A percentile compares a stretch with the other conserved stretches of the same genome.
Conservation (phyloP, 2,329 filamentous ascomycete genomes). For the Colletotrichum musicola region DNA sequence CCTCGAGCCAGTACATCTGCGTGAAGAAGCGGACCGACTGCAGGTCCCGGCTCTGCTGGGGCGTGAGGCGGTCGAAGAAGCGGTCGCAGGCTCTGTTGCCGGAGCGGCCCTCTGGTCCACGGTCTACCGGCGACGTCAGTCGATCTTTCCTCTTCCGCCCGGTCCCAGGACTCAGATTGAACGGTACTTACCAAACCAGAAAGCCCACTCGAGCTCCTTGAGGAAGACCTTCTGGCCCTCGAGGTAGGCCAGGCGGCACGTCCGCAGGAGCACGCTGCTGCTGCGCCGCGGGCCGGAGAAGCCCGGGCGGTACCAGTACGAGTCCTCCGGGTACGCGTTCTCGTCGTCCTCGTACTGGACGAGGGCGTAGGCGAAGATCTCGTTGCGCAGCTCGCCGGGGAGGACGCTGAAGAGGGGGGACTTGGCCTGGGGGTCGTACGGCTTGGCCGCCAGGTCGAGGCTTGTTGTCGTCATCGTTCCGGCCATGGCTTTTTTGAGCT, state of each 20-base stretch:
- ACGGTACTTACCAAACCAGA: conserved; percentile 20
- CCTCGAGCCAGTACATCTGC: conserved; percentile 55
- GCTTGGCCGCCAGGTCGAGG: neutral
- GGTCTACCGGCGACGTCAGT: neutral
- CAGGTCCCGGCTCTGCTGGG: conserved; percentile 41
- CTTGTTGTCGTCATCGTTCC: neutral
- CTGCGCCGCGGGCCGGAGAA: conserved; percentile 53
- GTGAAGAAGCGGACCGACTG: conserved; percentile 54
- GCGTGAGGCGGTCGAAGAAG: conserved; percentile 25
- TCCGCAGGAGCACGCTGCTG: conserved; percentile 54
- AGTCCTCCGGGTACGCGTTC: conserved; percentile 44
- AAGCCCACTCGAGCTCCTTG: conserved; percentile 25
- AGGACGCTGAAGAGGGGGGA: conserved; percentile 51
- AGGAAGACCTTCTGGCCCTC: conserved; percentile 30
- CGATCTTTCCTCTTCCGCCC: neutral
- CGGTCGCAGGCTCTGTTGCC: neutral
- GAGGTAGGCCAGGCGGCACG: conserved; percentile 49
- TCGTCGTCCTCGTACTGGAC: conserved; percentile 52
- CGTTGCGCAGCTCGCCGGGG: conserved; percentile 62
- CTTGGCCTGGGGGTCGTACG: neutral
- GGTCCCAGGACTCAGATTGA: fast-evolving
- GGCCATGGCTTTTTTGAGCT: neutral
- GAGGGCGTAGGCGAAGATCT: conserved; percentile 59
- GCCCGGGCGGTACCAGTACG: conserved; percentile 56
- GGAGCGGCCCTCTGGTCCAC: conserved; percentile 14